Base-by-base conservation (phyloP, 1,139 yeast species). In the Saccharomyces hybrid region DNA sequence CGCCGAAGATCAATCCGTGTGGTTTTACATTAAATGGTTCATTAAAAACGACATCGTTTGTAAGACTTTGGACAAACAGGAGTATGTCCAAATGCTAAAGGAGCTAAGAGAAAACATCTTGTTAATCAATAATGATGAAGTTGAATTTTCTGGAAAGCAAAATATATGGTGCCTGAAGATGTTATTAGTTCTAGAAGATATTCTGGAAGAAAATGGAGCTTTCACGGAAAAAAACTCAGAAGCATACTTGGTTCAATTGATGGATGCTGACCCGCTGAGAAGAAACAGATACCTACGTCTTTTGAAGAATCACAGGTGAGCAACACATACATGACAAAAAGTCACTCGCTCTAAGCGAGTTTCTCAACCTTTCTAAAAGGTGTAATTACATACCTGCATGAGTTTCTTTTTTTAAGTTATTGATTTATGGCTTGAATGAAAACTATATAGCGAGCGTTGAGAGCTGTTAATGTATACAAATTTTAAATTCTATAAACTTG, bases 1-100 rank as follows among this genome's bases (percentile, higher is more conserved):
- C 68, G 91, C 96, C 0, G 95, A 88, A 50, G 98, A 93, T 67
- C 93, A 95, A 51, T 87, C 97, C 0, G 85, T 89, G 0, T 93
- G 99, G 98, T 78, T 86, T 3, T 93, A 91, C 69, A 77, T 88
- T 56, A 79, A 84, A 52, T 93, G 98, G 98, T 73, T 93, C 23
- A 70, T 90, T 11, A 79, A 84, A 5, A 80, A 80, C 42, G 75
- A 77, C 1, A 73, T 81, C 23, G 60, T 63, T 6, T 58, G 61
- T 2, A 57, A 62, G 9, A 60, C 63, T 7, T 55, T 72, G 38
- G 54, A 65, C 2, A 46, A 55, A 3, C 70, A 73, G 0, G 62
- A 65, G 11, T 66, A 69, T 26, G 56, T 70, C 0, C 55, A 63
- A 6, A 57, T 78, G 27, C 70, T 85, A 46, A 60, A 72, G 3